Evolutionary conservation across 2,329 filamentous ascomycete species (phyloP).

Genomic region (Aspergillus vadensis): DNA sequence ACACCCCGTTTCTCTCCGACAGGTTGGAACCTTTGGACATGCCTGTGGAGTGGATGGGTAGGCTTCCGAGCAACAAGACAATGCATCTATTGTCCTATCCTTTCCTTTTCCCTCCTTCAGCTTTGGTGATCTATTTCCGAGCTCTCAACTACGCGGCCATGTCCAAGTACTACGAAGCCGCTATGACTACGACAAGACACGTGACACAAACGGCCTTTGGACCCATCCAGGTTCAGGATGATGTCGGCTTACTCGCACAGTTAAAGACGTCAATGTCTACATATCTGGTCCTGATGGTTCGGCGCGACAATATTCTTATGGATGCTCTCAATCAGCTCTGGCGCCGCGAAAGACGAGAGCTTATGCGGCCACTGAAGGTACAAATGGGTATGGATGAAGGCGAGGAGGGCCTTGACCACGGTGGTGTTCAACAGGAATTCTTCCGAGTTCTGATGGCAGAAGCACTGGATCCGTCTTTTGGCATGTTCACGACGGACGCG

Average conservation of each 20-base stretch:
- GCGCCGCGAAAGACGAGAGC: constrained; percentile 77
- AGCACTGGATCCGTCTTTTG: constrained; percentile 75
- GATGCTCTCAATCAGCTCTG: constrained; percentile 87
- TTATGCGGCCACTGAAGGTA: constrained; percentile 84
- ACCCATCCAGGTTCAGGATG: constrained; percentile 54
- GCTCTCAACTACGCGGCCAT: constrained; percentile 85
- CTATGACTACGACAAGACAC: constrained; percentile 52
- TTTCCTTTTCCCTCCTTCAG: constrained; percentile 73
- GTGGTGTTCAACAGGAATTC: constrained; percentile 95
- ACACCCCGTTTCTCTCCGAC: constrained; percentile 74
- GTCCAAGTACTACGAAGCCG: constrained; percentile 75
- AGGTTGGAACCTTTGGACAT: constrained; percentile 73
- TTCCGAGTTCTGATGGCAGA: constrained; percentile 82
- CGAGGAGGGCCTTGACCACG: constrained; percentile 89
- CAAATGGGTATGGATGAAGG: constrained; percentile 78
- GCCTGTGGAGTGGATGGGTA: constrained; percentile 70
- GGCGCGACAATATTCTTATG: constrained; percentile 66
- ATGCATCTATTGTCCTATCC: constrained; percentile 78
- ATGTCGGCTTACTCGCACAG: constrained; percentile 62
- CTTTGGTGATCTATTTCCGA: constrained; percentile 80
- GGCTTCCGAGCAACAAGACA: constrained; percentile 61
- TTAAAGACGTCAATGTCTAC: constrained; percentile 68
- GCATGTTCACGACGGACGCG: constrained; percentile 74
- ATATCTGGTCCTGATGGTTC: constrained; percentile 70
- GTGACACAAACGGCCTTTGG: constrained; percentile 49